Percentiles rank a stretch among this genome's conserved stretches.
phyloP scores from a whole-genome alignment of 2,329 filamentous ascomycete genomes.

The Alternaria tenuissima region DNA sequence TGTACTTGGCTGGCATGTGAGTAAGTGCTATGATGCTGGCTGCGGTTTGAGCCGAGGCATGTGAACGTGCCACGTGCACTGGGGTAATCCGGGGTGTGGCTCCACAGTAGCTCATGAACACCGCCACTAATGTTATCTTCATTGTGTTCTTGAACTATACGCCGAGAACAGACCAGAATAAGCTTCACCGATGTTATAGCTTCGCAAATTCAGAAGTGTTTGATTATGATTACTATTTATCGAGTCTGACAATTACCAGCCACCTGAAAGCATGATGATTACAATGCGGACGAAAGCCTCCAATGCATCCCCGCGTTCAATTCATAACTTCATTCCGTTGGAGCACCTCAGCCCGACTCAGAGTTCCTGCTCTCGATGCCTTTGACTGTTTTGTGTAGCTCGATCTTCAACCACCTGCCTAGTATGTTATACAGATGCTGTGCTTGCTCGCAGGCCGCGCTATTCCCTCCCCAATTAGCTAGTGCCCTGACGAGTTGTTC shows the following conservation, averaged over 20 bases:
- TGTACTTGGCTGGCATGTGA: conserved; percentile 28
- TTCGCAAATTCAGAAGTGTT: fast-evolving
- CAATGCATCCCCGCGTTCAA: not conserved
- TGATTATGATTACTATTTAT: not conserved
- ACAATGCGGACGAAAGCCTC: not conserved
- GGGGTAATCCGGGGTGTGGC: conserved; percentile 26
- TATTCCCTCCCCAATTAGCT: conserved; percentile 35
- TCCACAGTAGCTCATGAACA: not conserved
- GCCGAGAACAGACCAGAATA: no score
- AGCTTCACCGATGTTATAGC: no score
- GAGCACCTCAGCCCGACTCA: not conserved
- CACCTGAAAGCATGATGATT: not conserved
- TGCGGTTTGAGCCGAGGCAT: conserved; percentile 35
- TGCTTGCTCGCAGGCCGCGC: conserved; percentile 30
- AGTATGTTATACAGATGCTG: conserved; percentile 44
- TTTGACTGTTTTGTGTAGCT: conserved; percentile 39
- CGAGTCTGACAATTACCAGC: not conserved
- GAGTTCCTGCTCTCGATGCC: conserved; percentile 31
- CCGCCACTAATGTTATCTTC: not conserved
- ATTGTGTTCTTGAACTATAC: not conserved
- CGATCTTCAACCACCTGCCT: conserved; percentile 44
- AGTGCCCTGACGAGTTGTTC: conserved; percentile 40
- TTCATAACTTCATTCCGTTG: not conserved
- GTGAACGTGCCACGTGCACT: conserved; percentile 28
- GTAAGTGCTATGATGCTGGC: conserved; percentile 22